Base-by-base conservation (phyloP, 176 grass and related monocot species). In the Dactylis glomerata region DNA sequence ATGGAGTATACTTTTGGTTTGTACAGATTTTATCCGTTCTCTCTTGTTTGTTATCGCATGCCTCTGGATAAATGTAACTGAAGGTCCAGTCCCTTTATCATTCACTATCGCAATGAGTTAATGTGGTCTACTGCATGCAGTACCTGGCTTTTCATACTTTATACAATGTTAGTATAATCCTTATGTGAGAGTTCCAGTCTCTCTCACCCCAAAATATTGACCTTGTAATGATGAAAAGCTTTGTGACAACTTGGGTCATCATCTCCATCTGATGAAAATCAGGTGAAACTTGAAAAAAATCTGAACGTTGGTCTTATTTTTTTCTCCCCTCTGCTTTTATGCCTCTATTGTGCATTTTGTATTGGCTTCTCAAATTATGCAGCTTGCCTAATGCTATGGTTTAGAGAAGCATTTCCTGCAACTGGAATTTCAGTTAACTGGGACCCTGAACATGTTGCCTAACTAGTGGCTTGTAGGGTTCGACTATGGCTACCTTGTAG, bases 151-250 rank as follows among this genome's bases (percentile, higher is more conserved):
- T n/a, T n/a, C n/a, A n/a, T n/a, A n/a, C n/a, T n/a, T n/a, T n/a
- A n/a, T n/a, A n/a, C n/a, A n/a, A n/a, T n/a, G n/a, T n/a, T n/a
- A n/a, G n/a, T n/a, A n/a, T 92, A 0, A 92, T 88, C 87, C 83
- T 90, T 90, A 92, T 90, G 81, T 94, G 85, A 85, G 87, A 92
- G 94, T 92, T 94, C 89, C 87, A 92, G 86, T 83, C 87, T 94
- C 87, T 88, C 82, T 88, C 89, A 90, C 83, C 85, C 89, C 83
- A 64, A 97, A 8, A 20, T 14, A 4, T 0, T 46, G 17, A 52
- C 19, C 17, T 52, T 52, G 50, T 52, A 2, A 52, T 52, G 50
- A 52, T 52, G 50, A 52, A 52, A 52, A 16, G 17, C 50, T 52
- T 5, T 51, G 2, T 46, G 40, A 41, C 40, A 41, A 4, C 34